Base-by-base conservation (phyloP, 2,329 filamentous ascomycete species). In the Lecanicillium sp. region DNA sequence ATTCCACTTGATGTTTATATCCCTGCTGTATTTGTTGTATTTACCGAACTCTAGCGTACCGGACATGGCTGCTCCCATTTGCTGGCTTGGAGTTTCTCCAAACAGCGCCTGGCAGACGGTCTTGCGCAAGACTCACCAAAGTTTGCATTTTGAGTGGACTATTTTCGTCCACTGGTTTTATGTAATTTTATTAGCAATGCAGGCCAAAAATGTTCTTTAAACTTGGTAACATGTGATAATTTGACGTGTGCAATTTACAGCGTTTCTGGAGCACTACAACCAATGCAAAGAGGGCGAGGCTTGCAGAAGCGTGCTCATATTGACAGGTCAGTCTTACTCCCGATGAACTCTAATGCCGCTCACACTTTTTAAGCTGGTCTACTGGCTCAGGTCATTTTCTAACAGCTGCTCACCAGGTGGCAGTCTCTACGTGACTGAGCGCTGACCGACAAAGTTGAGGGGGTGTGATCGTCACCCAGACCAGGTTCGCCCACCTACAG, bases 121-220 rank as follows among this genome's bases (percentile, higher is more conserved):
- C 20, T 35, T 20, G 20, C 29, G 26, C 7, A 12, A 20, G 20
- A n/a, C 20, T 24, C 21, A n/a, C n/a, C n/a, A 23, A n/a, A 21
- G 5, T 12, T 30, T 45, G 33, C 43, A 45, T 45, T 37, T 4
- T 30, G 37, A 30, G 12, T 5, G 32, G 33, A 20, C 23, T 9
- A 15, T n/a, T 19, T 38, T 38, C 32, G 33, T 12, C 17, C 14
- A 11, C 24, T 23, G 43, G 17, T 14, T 45, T 6, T 37, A 45
- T 38, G 43, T 45, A 45, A 37, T 38, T 37, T 19, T 45, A 38
- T 30, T 38, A 45, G 43, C 43, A 45, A 45, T 45, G 30, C 43
- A 45, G 43, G 43, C 33, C 33, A 38, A 32, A 37, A 45, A 45
- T 45, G 33, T 45, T 38, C 23, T 24, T 21, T n/a, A n/a, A n/a